Evolutionary conservation across 164 flowering plant genomes (phyloP).

Genomic region (Vitis vinifera): DNA sequence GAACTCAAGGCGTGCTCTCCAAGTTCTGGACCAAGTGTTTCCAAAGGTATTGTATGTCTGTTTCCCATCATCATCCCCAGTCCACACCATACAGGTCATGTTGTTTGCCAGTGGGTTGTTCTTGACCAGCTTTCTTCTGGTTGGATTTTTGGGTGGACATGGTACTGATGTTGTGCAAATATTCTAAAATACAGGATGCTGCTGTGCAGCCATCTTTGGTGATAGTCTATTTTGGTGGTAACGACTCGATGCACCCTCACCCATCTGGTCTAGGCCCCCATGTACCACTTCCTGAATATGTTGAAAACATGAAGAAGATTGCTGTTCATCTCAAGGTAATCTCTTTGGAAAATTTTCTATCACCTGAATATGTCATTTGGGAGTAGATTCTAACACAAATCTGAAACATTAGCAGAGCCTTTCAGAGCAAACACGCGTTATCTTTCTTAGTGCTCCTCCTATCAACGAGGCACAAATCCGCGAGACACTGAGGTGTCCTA

Average conservation of each 20-base stretch:
- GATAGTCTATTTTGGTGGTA: constrained; percentile 89
- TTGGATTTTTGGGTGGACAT: background rate
- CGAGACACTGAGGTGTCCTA: constrained; percentile 40
- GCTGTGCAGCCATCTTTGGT: constrained; percentile 74
- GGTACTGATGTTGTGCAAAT: background rate
- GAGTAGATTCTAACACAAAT: constrained; percentile 2
- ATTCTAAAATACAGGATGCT: constrained; percentile 53
- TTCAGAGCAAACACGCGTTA: constrained; percentile 55
- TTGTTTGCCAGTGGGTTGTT: background rate
- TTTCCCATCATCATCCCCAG: background rate
- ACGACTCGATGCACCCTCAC: constrained; percentile 70
- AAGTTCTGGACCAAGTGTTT: constrained; percentile 68
- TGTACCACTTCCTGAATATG: constrained; percentile 79
- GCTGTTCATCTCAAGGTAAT: constrained; percentile 71
- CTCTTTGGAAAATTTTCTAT: background rate
- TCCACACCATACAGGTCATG: background rate
- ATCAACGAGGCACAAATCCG: constrained; percentile 53
- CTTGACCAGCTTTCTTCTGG: background rate
- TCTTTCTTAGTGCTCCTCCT: constrained; percentile 61
- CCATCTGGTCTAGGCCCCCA: constrained; percentile 71
- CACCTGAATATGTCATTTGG: no score
- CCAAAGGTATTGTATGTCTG: constrained; percentile 58
- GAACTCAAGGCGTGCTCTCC: constrained; percentile 82
- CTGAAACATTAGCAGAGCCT: constrained; percentile 51
- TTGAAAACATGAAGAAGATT: constrained; percentile 77